Percentiles rank a stretch among this genome's conserved stretches.
These are phyloP conservation scores for Boechera retrofracta DNA, from an alignment of 345 rosid genomes.

Conservation along the genomic window DNA sequence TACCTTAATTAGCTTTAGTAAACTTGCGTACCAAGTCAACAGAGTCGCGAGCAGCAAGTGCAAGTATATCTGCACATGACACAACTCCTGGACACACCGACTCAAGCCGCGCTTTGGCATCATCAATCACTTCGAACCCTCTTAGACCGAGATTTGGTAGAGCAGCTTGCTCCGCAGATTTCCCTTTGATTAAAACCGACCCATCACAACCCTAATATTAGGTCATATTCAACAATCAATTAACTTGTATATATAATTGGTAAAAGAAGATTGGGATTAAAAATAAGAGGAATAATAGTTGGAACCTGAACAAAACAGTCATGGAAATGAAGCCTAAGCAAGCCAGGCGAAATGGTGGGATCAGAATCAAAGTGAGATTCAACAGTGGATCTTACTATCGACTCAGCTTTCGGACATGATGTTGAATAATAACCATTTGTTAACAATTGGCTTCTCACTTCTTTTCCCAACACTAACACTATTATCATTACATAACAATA, in stretches of 20 bases:
- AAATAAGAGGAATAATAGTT: not conserved
- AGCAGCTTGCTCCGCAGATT: conserved; percentile 53
- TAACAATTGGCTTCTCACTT: conserved; percentile 44
- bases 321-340: conserved; percentile 80
- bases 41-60: conserved; percentile 63
- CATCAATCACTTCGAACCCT: conserved; percentile 58
- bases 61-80: conserved; percentile 65
- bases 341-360: conserved; percentile 64
- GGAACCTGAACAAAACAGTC: conserved; percentile 77
- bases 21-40: conserved; percentile 50
- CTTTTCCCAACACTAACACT: conserved; percentile 22
- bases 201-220: conserved; percentile 58
- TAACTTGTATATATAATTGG: not conserved
- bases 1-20: not conserved
- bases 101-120: conserved; percentile 60
- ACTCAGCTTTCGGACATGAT: conserved; percentile 64
- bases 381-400: conserved; percentile 62
- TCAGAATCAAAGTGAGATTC: conserved; percentile 63
- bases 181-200: conserved; percentile 55
- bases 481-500: conserved; percentile 22
- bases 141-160: conserved; percentile 42
- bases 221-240: not conserved
- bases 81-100: conserved; percentile 57
- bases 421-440: conserved; percentile 64
- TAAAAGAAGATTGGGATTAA: not conserved